These are phyloP conservation scores for Candida glucosophila DNA, from an alignment of 1,139 yeast genomes.

Conservation along the genomic window DNA sequence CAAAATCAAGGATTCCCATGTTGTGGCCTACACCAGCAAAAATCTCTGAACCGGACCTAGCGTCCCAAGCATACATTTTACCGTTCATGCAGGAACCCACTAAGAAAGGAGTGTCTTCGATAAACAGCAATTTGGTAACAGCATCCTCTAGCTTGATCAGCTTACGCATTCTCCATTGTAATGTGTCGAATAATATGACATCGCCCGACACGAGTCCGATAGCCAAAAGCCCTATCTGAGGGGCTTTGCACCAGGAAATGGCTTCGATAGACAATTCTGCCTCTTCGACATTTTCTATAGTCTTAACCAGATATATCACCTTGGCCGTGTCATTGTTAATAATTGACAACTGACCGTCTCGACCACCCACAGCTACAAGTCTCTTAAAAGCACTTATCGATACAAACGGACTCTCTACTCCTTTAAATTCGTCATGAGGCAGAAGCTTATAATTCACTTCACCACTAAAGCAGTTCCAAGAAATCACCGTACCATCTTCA, in stretches of 20 bases:
- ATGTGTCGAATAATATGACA: constrained; percentile 69
- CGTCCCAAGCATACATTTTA: constrained; percentile 78
- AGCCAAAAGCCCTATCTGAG: constrained; percentile 56
- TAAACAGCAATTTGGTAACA: constrained; percentile 69
- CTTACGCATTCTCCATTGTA: constrained; percentile 80
- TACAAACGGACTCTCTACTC: constrained; percentile 83
- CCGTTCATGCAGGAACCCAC: constrained; percentile 82
- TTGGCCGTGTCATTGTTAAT: constrained; percentile 69
- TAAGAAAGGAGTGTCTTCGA: constrained; percentile 46
- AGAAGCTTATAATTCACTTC: constrained; percentile 58
- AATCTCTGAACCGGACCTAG: constrained; percentile 68
- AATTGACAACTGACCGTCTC: constrained; percentile 77
- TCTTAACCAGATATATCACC: constrained; percentile 55
- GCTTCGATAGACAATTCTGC: constrained; percentile 83
- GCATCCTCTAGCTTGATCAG: constrained; percentile 68
- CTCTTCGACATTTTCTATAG: constrained; percentile 52
- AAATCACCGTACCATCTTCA: constrained; percentile 81
- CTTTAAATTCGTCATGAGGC: constrained; percentile 55
- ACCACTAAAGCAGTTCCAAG: constrained; percentile 85
- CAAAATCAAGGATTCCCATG: constrained; percentile 87
- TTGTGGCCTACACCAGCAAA: constrained; percentile 86
- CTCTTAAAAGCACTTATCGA: constrained; percentile 43
- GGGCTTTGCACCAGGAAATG: constrained; percentile 65
- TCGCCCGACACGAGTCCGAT: constrained; percentile 88
- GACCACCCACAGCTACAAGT: constrained; percentile 66